phyloP scores from a whole-genome alignment of 768 basidiomycete species.

The Fistulinella prunicolor region DNA sequence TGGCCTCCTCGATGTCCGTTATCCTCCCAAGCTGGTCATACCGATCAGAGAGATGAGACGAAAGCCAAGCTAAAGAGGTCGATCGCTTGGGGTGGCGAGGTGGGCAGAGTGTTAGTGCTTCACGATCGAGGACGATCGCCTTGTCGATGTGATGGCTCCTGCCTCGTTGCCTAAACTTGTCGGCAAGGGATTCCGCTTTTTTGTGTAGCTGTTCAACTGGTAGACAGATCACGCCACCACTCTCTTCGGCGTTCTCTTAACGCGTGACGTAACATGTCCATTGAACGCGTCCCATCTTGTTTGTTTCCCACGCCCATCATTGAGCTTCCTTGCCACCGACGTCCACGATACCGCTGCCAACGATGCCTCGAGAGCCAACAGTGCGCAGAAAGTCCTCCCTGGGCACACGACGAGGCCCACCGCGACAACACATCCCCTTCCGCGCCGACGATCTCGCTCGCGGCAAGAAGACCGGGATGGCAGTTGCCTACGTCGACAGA shows the following conservation, averaged over 20 bases:
- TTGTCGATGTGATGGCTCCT: not conserved
- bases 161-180: not conserved
- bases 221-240: not conserved
- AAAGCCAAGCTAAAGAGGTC: not conserved
- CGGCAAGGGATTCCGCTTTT: not conserved
- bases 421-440: slow-evolving; percentile 71
- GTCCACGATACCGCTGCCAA: too few species aligned
- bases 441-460: slow-evolving; percentile 73
- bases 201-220: not conserved
- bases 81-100: not conserved
- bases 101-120: not conserved
- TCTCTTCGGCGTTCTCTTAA: too few species aligned
- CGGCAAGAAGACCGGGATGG: slow-evolving; percentile 78
- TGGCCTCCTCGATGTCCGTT: not conserved
- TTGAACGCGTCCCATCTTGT: too few species aligned
- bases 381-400: slow-evolving; percentile 37
- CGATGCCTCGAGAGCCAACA: slow-evolving; percentile 27
- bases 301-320: too few species aligned
- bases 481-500: slow-evolving; percentile 63
- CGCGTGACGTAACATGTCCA: too few species aligned
- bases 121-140: not conserved
- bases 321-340: too few species aligned
- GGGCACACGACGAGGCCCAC: slow-evolving; percentile 52
- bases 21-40: not conserved
- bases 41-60: not conserved